Evolutionary conservation across 495 filamentous ascomycete species (phyloP), one percentile per base, ranked within the genome.

Genomic region (Penicillium verhagenii): DNA sequence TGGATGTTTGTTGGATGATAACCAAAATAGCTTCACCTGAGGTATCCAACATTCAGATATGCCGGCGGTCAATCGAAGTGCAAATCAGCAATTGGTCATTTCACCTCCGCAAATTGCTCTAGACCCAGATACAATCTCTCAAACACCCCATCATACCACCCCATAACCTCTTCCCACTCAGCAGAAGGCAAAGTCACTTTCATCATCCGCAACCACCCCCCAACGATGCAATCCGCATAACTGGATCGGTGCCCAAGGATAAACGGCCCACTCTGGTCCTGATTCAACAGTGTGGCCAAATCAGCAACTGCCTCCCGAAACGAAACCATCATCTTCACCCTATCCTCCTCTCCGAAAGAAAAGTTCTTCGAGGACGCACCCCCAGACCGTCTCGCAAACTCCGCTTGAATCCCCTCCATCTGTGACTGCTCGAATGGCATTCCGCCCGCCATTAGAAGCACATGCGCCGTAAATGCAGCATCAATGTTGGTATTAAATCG

Each of bases 191-290:
- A 49, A 23, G 65, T 66, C 7, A 14, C 56, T 2, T 52, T 42
- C 48, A 71, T 29, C 69, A 84, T 74, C 31, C 72, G 62, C 73
- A 86, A 47, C 84, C 84, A 87, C 16, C 65, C 83, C 2, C 84
- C 84, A 0, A 87, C 72, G 45, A 86, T 82, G 0, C 85, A 49
- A 64, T 88, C 84, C n/a, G 83, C 84, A 78, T 86, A 84, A 49
- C 53, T 73, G 1, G 76, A 59, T 63, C 56, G 56, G 2, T 60
- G 43, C 1, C 82, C 82, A 1, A 77, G 48, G 2, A 86, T 13
- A 43, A 78, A 86, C 1, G 82, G 81, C 18, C 82, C 83, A 8
- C 47, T 45, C 18, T 69, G 50, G 47, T 70, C 57, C 58, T 58
- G 62, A 54, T 31, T 4, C 42, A 77, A 84, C n/a, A 75, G 19